Percentiles rank a stretch among this genome's conserved stretches.
Evolutionary conservation across 495 filamentous ascomycete genomes (phyloP).

Genomic region (Aspergillus ostianus): DNA sequence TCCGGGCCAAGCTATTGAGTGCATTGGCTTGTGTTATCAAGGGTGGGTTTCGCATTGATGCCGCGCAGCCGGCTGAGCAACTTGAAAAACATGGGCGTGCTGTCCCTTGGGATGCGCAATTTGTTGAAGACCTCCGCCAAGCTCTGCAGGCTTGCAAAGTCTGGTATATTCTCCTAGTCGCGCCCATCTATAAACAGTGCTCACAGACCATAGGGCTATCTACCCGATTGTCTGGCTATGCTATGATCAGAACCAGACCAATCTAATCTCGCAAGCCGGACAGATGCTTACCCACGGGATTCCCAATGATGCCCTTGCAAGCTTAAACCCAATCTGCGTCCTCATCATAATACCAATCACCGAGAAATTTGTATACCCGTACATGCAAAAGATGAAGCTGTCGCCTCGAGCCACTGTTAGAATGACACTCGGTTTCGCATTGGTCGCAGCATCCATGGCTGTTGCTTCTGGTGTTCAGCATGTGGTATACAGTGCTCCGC

Average conservation of each 20-base stretch:
- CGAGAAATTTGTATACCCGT: neutral
- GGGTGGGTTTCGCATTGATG: conserved; percentile 28
- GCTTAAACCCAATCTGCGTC: neutral
- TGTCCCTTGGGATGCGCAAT: conserved; percentile 34
- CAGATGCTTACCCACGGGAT: conserved; percentile 3
- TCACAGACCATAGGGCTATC: neutral
- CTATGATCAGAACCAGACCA: neutral
- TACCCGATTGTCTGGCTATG: conserved; percentile 1
- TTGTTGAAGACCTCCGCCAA: conserved; percentile 49
- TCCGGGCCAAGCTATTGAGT: conserved; percentile 40
- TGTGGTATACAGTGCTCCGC: neutral
- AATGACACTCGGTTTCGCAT: neutral
- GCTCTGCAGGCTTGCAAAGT: conserved; percentile 35
- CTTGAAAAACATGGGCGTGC: conserved; percentile 19
- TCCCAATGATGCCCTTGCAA: neutral
- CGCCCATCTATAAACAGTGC: neutral
- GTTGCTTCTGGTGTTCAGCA: neutral
- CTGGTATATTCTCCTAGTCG: conserved; percentile 30
- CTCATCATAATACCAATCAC: neutral
- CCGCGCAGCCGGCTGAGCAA: conserved; percentile 24
- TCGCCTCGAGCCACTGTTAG: neutral
- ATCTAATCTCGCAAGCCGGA: conserved; percentile 1
- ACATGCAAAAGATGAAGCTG: neutral
- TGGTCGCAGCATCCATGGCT: neutral
- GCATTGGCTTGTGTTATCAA: conserved; percentile 16